These are phyloP conservation scores for Pythium inflatum DNA, from an alignment of 352 stramenopile species.

Conservation along the genomic window DNA sequence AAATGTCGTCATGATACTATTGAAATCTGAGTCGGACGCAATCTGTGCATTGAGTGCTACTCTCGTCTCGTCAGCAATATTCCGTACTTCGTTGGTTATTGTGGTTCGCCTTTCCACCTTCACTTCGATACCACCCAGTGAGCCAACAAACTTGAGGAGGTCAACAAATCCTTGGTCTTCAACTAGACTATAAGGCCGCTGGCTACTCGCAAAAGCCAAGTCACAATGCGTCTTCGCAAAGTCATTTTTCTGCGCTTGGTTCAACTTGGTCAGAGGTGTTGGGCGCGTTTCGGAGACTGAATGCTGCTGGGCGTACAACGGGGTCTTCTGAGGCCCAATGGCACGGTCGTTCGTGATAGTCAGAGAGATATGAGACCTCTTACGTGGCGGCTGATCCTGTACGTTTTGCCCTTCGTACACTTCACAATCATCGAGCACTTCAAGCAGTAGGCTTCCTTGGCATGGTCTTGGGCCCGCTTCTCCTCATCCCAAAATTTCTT, in stretches of 20 bases:
- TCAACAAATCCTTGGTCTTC: background rate
- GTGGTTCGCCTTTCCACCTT: background rate
- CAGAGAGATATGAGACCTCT: background rate
- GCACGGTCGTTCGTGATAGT: background rate
- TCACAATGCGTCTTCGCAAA: background rate
- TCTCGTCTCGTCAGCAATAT: background rate
- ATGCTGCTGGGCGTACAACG: background rate
- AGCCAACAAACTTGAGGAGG: background rate
- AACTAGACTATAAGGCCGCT: slow-evolving; percentile 8
- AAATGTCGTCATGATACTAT: slow-evolving; percentile 19
- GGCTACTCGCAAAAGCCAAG: slow-evolving; percentile 17
- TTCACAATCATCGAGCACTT: background rate
- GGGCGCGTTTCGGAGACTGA: background rate
- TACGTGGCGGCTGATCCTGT: background rate
- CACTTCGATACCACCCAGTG: background rate
- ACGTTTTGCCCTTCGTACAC: background rate
- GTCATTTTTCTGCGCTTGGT: background rate
- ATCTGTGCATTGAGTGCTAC: background rate
- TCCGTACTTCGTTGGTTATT: background rate
- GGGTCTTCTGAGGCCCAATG: too few species aligned
- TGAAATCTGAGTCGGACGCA: background rate
- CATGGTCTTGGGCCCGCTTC: background rate
- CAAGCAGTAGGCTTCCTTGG: background rate
- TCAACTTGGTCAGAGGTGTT: background rate
- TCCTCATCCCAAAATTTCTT: background rate